Percentiles rank a stretch among this genome's conserved stretches.
Conservation (phyloP, 495 filamentous ascomycete species). For the Margaritispora aquatica region DNA sequence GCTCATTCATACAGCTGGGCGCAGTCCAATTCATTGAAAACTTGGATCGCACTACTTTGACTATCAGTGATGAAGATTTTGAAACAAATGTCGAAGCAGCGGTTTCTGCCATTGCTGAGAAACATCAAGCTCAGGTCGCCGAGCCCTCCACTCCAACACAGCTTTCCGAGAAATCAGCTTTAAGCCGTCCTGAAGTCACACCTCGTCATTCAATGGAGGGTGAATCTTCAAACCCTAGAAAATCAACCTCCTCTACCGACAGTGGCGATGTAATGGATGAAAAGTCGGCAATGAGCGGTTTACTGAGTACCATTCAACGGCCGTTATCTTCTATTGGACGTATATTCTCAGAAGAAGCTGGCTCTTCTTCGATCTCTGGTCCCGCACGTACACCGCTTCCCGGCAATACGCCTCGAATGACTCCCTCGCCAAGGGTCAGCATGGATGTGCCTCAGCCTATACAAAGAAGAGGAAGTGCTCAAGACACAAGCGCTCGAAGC, state of each 20-base stretch:
- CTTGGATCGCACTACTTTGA: conserved; percentile 87
- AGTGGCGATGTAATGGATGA: conserved; percentile 56
- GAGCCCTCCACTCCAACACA: conserved; percentile 33
- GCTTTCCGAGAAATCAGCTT: conserved; percentile 55
- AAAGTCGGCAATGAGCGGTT: conserved; percentile 72
- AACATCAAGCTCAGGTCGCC: conserved; percentile 48
- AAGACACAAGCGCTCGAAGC: conserved; percentile 30
- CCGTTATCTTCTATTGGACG: conserved; percentile 93
- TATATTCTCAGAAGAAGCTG: conserved; percentile 83
- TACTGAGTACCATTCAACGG: conserved; percentile 85
- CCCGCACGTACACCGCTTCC: conserved; percentile 55
- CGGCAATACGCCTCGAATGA: conserved; percentile 50
- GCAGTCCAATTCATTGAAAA: conserved; percentile 96
- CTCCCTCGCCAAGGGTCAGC: conserved; percentile 40
- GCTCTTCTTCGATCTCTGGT: conserved; percentile 26
- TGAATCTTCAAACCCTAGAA: conserved; percentile 42
- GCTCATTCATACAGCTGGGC: conserved; percentile 58
- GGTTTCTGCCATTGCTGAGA: conserved; percentile 92
- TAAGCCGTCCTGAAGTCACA: conserved; percentile 46
- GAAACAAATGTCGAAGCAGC: conserved; percentile 92
- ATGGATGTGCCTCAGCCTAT: conserved; percentile 35
- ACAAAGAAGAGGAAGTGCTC: conserved; percentile 25
- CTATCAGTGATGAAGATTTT: conserved; percentile 91
- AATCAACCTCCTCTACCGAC: conserved; percentile 28
- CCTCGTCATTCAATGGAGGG: conserved; percentile 50